Evolutionary conservation across 805 yeast species (phyloP).

Genomic region (Groenewaldozyma tartarivorans): DNA sequence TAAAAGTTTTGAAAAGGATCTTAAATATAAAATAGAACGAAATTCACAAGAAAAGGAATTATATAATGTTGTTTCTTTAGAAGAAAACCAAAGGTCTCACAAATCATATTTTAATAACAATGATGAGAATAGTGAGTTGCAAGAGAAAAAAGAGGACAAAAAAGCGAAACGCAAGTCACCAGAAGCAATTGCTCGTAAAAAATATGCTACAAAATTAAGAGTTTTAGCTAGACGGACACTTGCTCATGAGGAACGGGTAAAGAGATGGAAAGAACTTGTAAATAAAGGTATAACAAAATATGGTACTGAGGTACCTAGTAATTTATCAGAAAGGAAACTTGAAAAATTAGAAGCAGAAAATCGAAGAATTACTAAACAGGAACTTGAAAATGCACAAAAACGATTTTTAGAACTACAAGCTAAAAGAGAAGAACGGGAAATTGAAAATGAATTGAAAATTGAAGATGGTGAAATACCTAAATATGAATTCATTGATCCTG

Average conservation of each 20-base stretch:
- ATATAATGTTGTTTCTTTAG: background rate
- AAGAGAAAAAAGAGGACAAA: conserved; percentile 2
- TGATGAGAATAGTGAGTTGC: background rate
- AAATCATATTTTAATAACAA: background rate
- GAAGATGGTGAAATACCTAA: conserved; percentile 17
- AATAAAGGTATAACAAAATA: background rate
- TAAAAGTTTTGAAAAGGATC: background rate
- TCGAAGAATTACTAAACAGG: background rate
- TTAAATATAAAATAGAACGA: background rate
- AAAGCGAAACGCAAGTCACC: too few species aligned
- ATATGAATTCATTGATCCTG: background rate
- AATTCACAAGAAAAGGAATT: background rate
- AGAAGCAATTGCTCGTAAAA: conserved; percentile 2
- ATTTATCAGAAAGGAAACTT: background rate
- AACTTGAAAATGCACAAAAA: background rate
- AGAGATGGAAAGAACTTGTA: background rate
- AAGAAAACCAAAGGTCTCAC: background rate
- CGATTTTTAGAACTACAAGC: background rate
- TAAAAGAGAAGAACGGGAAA: background rate
- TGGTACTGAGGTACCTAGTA: background rate
- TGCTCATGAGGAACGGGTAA: background rate
- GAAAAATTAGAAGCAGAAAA: background rate
- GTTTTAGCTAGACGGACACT: conserved; percentile 2
- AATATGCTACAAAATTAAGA: background rate
- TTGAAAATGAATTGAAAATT: background rate